Evolutionary conservation across 2,329 filamentous ascomycete species (phyloP).

Genomic region (Didymella glomerata): DNA sequence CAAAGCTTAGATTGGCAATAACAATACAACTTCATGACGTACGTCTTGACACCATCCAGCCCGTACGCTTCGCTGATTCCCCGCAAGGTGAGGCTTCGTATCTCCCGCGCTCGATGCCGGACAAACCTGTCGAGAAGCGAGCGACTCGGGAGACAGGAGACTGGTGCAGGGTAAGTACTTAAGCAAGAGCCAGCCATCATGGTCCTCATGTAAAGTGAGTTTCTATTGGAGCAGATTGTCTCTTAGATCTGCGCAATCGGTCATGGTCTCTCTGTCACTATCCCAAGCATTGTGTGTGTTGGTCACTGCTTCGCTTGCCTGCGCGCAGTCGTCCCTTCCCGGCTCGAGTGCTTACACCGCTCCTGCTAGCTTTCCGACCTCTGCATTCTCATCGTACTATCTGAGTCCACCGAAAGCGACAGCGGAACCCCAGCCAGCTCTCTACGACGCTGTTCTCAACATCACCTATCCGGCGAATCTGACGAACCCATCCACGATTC

Average conservation of each 20-base stretch:
- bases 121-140: not conserved
- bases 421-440: conserved; percentile 8
- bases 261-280: not conserved
- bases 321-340: not conserved
- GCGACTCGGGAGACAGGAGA: not conserved
- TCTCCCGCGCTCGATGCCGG: not conserved
- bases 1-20: conserved; percentile 12
- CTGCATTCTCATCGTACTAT: conserved; percentile 9
- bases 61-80: not conserved
- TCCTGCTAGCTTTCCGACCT: conserved; percentile 9
- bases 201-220: not conserved
- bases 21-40: conserved; percentile 1
- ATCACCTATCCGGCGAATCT: conserved; percentile 8
- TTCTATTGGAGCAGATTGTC: not conserved
- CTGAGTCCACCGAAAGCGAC: conserved; percentile 5
- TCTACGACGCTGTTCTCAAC: conserved; percentile 14
- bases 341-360: conserved; percentile 8
- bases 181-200: not conserved
- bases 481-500: conserved; percentile 9
- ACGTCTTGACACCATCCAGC: not conserved
- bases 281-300: not conserved
- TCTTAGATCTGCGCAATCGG: not conserved
- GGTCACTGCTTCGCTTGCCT: not conserved
- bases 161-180: not conserved
- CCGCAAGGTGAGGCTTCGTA: not conserved